A percentile compares a stretch with the other conserved stretches of the same genome.
These are phyloP conservation scores for Phylloporus sp. DNA, from an alignment of 768 basidiomycete species.

Conservation along the genomic window DNA sequence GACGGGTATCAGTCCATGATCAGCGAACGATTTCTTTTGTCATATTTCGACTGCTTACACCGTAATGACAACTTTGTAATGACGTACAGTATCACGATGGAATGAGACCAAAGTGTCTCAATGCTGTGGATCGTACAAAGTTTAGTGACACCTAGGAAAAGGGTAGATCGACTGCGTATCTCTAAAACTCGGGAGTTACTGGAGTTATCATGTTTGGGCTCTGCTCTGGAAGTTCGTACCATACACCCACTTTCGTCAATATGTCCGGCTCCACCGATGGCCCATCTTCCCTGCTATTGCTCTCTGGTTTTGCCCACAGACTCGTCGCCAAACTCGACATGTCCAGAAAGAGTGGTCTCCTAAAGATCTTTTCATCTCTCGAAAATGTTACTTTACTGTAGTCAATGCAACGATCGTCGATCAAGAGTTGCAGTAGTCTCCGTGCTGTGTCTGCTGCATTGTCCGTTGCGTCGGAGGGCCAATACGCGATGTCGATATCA, in stretches of 20 bases:
- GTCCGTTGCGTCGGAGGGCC: neutral
- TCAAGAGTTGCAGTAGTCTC: slow-evolving; percentile 11
- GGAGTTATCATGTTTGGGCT: neutral
- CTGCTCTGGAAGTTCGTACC: slow-evolving; percentile 2
- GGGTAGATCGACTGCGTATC: neutral
- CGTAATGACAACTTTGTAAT: neutral
- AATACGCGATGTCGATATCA: slow-evolving; percentile 11
- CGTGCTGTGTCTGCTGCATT: neutral
- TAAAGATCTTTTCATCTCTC: slow-evolving; percentile 14
- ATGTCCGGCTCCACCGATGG: slow-evolving; percentile 7
- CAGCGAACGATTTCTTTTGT: neutral
- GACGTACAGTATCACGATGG: neutral
- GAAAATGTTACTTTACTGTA: slow-evolving; percentile 7
- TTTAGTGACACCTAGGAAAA: neutral
- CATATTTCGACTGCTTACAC: neutral
- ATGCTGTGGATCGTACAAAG: neutral
- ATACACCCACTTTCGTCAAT: slow-evolving; percentile 20
- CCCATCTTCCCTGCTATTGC: neutral
- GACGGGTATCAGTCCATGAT: neutral
- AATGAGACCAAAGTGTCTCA: neutral
- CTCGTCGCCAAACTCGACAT: slow-evolving; percentile 6
- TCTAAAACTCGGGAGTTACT: neutral
- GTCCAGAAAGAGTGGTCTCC: slow-evolving; percentile 11
- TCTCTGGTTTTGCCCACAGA: slow-evolving; percentile 10
- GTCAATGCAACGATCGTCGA: slow-evolving; percentile 21